Percentiles rank a stretch among this genome's conserved stretches.
These are phyloP conservation scores for Trichosphaerium sp. DNA, from an alignment of 78 protist genomes.

Conservation along the genomic window DNA sequence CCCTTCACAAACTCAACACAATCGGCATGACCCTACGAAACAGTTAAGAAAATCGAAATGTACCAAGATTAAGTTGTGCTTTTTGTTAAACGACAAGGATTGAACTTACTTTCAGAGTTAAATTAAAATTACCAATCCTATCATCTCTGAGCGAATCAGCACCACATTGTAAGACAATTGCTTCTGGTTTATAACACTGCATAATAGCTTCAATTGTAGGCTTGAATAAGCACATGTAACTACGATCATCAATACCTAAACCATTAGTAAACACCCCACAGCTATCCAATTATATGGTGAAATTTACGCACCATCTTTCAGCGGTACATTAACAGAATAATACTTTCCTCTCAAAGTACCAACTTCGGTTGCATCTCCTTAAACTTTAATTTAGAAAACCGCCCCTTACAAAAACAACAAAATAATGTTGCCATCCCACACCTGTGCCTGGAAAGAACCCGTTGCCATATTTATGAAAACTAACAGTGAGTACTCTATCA, in stretches of 20 bases:
- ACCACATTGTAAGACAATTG: conserved; percentile 92
- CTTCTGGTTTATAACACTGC: conserved; percentile 78
- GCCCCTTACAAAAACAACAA: not conserved
- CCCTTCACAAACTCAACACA: conserved; percentile 47
- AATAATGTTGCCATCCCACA: not conserved
- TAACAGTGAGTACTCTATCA: conserved; percentile 82
- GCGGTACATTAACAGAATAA: conserved; percentile 85
- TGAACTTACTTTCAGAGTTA: conserved; percentile 59
- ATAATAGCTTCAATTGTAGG: conserved; percentile 53
- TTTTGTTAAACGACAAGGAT: too few species aligned
- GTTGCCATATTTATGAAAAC: conserved; percentile 80
- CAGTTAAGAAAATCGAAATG: not conserved
- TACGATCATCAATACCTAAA: conserved; percentile 82
- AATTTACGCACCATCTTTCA: too few species aligned
- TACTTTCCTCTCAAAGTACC: conserved; percentile 80
- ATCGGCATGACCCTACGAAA: conserved; percentile 28
- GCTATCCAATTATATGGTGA: too few species aligned
- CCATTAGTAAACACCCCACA: too few species aligned
- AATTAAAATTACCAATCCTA: conserved; percentile 92
- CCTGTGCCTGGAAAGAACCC: conserved; percentile 94
- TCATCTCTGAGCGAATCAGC: conserved; percentile 92
- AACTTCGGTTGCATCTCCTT: conserved; percentile 63
- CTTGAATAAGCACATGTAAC: conserved; percentile 63
- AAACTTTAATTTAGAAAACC: not conserved
- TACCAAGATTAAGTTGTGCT: not conserved